These are phyloP conservation scores for Penicillium sp. DNA, from an alignment of 2,329 filamentous ascomycete species.

Conservation along the genomic window DNA sequence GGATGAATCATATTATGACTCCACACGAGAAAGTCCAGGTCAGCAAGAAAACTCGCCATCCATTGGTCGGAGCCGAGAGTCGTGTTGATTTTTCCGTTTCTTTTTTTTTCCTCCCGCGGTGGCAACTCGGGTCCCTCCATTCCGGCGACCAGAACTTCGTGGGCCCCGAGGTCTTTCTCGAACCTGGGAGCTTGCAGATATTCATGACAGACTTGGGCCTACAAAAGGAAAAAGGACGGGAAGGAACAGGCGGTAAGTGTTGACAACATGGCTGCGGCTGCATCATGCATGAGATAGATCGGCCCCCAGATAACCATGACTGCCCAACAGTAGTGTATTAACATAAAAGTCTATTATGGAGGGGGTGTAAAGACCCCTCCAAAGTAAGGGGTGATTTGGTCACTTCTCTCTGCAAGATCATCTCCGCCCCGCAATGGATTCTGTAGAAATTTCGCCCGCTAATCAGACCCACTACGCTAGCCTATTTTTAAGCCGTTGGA, in stretches of 20 bases:
- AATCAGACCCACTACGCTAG: slow-evolving; percentile 14
- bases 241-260: slow-evolving; percentile 21
- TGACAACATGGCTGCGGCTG: slow-evolving; percentile 12
- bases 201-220: not conserved
- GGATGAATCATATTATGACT: slow-evolving; percentile 25
- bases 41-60: not conserved
- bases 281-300: slow-evolving; percentile 22
- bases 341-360: not conserved
- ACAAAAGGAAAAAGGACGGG: not conserved
- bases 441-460: slow-evolving; percentile 17
- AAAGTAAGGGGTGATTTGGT: slow-evolving; percentile 9
- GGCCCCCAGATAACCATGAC: not conserved
- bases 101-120: slow-evolving; percentile 7
- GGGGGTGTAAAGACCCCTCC: not conserved
- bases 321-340: not conserved
- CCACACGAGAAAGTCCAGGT: not conserved
- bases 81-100: slow-evolving; percentile 6
- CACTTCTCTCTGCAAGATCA: slow-evolving; percentile 23
- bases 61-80: slow-evolving; percentile 16
- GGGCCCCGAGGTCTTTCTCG: not conserved
- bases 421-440: slow-evolving; percentile 25
- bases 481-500: slow-evolving; percentile 13
- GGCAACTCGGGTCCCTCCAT: slow-evolving; percentile 18
- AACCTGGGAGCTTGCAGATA: slow-evolving; percentile 6
- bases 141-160: not conserved